Conservation (phyloP, 2,329 filamentous ascomycete genomes). For the Trichoderma oligosporum region DNA sequence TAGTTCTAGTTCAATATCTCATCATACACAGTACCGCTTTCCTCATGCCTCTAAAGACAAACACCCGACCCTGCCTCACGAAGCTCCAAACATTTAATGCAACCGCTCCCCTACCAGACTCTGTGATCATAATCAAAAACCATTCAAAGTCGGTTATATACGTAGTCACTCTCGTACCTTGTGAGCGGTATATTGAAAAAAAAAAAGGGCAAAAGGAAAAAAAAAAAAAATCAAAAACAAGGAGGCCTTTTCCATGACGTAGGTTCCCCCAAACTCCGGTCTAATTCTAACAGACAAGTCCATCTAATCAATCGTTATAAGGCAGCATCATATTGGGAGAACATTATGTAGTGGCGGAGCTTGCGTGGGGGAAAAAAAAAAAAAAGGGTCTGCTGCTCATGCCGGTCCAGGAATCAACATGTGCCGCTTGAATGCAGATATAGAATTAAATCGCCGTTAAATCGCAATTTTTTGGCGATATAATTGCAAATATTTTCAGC, state of each 20-base stretch:
- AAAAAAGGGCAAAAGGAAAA: not conserved
- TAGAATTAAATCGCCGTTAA: not conserved
- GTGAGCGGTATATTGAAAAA: not conserved
- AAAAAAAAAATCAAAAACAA: not conserved
- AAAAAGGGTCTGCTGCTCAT: constrained; percentile 20
- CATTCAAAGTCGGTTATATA: not conserved
- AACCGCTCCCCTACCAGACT: too few species aligned
- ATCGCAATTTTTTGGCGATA: too few species aligned
- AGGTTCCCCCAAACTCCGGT: constrained; percentile 6
- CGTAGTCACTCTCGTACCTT: too few species aligned
- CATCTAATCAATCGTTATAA: constrained; percentile 8
- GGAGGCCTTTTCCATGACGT: not conserved
- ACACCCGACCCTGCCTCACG: too few species aligned
- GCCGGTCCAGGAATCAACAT: not conserved
- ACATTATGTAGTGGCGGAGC: not conserved
- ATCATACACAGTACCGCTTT: too few species aligned
- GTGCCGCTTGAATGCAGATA: not conserved
- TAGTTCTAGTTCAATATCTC: too few species aligned
- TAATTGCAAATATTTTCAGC: too few species aligned
- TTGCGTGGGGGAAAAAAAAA: too few species aligned
- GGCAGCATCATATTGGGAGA: not conserved
- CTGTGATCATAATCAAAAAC: not conserved
- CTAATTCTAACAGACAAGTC: constrained; percentile 11
- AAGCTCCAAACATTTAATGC: too few species aligned
- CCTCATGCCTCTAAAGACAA: too few species aligned